Evolutionary conservation across 108 stramenopile species (phyloP), one percentile per base, ranked within the genome.

Genomic region (Cyclotella atomus): DNA sequence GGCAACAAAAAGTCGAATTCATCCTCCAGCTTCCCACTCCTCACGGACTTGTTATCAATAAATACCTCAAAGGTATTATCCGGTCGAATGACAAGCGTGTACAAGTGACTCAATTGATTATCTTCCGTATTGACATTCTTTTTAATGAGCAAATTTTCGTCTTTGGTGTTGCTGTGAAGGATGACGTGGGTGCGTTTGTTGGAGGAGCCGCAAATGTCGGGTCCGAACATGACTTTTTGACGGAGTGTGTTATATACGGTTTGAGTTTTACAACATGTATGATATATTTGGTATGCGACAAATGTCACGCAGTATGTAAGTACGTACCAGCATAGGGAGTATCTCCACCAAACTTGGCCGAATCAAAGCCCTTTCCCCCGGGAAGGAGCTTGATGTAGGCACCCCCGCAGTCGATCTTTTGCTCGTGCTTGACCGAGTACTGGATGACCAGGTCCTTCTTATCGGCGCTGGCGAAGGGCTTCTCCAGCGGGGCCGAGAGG

Each of bases 191-290:
- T 99, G 30, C 88, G 84, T 59, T 93, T 88, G 84, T 92, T 97
- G 79, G 83, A 79, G 61, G 85, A 81, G 47, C 99, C 99, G 73
- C 99, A 99, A 56, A 98, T 88, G 71, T 99, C 99, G 10, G 99
- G 99, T 59, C 99, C 99, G 79, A 99, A 99, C 99, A 99, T 99
- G 83, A 99, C 56, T 52, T n/a, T n/a, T n/a, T n/a, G n/a, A n/a
- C n/a, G n/a, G n/a, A n/a, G n/a, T n/a, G n/a, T n/a, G n/a, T n/a
- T n/a, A n/a, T n/a, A n/a, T n/a, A n/a, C n/a, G n/a, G n/a, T n/a
- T n/a, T n/a, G n/a, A n/a, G n/a, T n/a, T n/a, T n/a, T n/a, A n/a
- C n/a, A n/a, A n/a, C n/a, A n/a, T n/a, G n/a, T n/a, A n/a, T n/a
- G n/a, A n/a, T n/a, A n/a, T n/a, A n/a, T n/a, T n/a, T n/a, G n/a